Conservation (phyloP, 148 eudicot species). For the Nyssa sinensis region DNA sequence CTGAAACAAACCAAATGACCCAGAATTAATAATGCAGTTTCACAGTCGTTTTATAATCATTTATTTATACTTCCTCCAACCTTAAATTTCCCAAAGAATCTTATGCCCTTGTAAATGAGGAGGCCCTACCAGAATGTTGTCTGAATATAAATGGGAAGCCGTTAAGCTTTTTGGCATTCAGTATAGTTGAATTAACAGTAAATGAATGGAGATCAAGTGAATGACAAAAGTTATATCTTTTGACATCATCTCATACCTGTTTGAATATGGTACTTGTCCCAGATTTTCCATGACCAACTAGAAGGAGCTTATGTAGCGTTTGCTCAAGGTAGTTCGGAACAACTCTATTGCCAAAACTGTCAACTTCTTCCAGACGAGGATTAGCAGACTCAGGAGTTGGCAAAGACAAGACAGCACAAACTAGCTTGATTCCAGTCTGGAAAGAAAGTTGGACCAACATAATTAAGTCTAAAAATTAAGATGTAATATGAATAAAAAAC, state of each 20-base stretch:
- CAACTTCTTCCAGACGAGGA: slow-evolving; percentile 25
- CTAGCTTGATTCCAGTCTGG: slow-evolving; percentile 58
- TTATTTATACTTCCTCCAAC: background rate
- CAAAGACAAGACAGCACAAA: slow-evolving; percentile 59
- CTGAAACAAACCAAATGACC: too few species aligned
- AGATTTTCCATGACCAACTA: slow-evolving; percentile 70
- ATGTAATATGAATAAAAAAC: slow-evolving; percentile 7
- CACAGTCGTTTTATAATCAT: too few species aligned
- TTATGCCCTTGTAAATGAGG: background rate
- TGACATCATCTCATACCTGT: slow-evolving; percentile 54
- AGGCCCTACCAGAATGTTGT: background rate
- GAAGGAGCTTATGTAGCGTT: slow-evolving; percentile 47
- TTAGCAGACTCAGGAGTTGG: slow-evolving; percentile 52
- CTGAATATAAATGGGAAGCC: background rate
- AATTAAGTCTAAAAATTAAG: background rate
- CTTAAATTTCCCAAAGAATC: background rate
- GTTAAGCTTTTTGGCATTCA: background rate
- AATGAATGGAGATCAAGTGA: too few species aligned
- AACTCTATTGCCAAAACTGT: slow-evolving; percentile 19
- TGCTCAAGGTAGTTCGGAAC: slow-evolving; percentile 22
- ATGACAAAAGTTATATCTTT: too few species aligned
- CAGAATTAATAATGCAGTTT: too few species aligned
- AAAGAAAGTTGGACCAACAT: slow-evolving; percentile 11
- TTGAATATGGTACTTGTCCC: slow-evolving; percentile 87
- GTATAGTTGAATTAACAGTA: too few species aligned